Evolutionary conservation across 768 basidiomycete genomes (phyloP).

Genomic region (Boletus reticulatus): DNA sequence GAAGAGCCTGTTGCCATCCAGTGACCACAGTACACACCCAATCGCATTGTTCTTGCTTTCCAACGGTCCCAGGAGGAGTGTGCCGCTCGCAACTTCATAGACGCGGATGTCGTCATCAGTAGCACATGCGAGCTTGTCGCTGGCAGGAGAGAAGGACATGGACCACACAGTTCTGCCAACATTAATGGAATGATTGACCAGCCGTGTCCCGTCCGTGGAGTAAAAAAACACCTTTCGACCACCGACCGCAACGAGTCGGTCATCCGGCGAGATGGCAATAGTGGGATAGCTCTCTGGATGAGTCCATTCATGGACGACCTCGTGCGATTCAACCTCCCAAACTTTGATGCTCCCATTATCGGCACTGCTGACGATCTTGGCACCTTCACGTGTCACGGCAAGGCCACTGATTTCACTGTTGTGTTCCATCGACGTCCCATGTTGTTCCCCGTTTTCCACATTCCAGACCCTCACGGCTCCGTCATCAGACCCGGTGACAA

Average conservation of each 20-base stretch:
- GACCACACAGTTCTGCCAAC: not conserved
- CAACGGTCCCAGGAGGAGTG: not conserved
- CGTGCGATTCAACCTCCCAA: conserved; percentile 2
- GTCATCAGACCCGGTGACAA: not conserved
- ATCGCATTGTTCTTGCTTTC: not conserved
- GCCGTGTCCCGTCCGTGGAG: not conserved
- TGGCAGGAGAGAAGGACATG: not conserved
- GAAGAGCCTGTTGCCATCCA: conserved; percentile 9
- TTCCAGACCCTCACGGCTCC: not conserved
- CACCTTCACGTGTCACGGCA: conserved; percentile 3
- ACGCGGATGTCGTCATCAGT: not conserved
- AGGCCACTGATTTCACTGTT: not conserved
- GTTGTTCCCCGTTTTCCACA: conserved; percentile 5
- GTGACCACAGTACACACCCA: conserved; percentile 7
- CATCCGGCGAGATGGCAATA: conserved; percentile 3
- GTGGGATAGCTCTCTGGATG: not conserved
- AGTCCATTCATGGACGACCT: not conserved
- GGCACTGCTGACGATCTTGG: not conserved
- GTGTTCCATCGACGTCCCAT: not conserved
- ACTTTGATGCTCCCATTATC: not conserved
- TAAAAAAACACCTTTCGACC: not conserved
- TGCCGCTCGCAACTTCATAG: not conserved
- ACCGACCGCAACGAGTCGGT: conserved; percentile 1
- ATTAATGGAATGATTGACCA: not conserved
- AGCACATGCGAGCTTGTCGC: conserved; percentile 2